Evolutionary conservation across 345 rosid species (phyloP), one percentile per base, ranked within the genome.

Genomic region (Dipteronia sinensis): DNA sequence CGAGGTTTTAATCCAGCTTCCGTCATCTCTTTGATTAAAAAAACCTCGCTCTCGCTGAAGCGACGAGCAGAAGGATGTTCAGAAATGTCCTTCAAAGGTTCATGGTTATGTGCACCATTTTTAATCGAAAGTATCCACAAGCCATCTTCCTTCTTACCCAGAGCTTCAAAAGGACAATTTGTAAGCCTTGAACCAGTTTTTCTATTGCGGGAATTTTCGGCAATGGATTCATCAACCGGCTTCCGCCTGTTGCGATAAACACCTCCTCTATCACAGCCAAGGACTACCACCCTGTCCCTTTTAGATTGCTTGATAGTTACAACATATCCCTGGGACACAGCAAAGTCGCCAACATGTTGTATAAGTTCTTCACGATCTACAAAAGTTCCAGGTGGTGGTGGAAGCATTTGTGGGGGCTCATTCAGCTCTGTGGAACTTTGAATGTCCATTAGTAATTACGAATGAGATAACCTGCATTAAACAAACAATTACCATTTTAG

Each of bases 1-100:
- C 92, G 89, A 79, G 94, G 94, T 78, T 90, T 90, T 56, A 90
- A 49, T 78, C 94, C 92, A 59, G 91, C 90, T 55, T 90, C 94
- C 13, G 92, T 90, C 94, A 90, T 87, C 76, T 90, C 94, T 82
- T 89, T 90, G 62, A 90, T 90, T 51, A 81, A 83, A 67, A 85
- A 27, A 78, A 90, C 84, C 80, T 90, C 94, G 15, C 77, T 83
- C 80, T 88, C 94, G 0, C 88, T 78, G 80, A 90, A 89, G 23
- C 90, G 89, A 22, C 90, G 88, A 69, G 92, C 90, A 76, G 90
- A 83, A 47, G 94, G 94, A 79, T 90, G 94, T 78, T 90, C 90
- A 0, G 89, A 77, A n/a, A 88, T 82, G 76, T 88, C 88, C 66
- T 89, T 88, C 53, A 90, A 69, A n/a, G 94, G 89, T 49, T 90